Base-by-base conservation (phyloP, 257 asterid species). In the Cinchona pubescens region DNA sequence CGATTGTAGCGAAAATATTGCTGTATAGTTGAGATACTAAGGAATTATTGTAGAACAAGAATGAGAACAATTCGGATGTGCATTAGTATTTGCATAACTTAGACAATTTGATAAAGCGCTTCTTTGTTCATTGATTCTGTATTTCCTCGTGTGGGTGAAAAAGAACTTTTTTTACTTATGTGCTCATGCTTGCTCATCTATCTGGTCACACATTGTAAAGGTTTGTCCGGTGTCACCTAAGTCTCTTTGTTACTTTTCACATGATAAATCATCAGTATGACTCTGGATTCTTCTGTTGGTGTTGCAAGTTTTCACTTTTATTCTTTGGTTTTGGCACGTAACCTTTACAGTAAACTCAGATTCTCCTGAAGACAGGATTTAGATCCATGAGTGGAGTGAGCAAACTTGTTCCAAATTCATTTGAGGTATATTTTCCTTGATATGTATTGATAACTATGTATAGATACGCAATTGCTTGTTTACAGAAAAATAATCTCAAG, bases 351-450 rank as follows among this genome's bases (percentile, higher is more conserved):
- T 78, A 42, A 56, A 53, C 48, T 78, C 79, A 49, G 90, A 79
- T 62, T 69, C 77, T 76, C 73, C 84, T 34, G 80, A 84, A 77
- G 88, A 76, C 70, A 71, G 61, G n/a, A n/a, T n/a, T n/a, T 74
- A 67, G 75, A 60, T 61, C 86, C 67, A 35, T 83, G 51, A 85
- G 72, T n/a, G 76, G 74, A 61, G 86, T 77, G 56, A 86, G 85
- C 86, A 30, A 83, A 66, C 84, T 83, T 70, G 76, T 82, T 72
- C 95, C 87, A 38, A 92, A 75, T n/a, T 78, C 86, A 56, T 62
- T 63, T 53, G 93, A 92, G 90, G 97, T 86, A 56, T 56, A 68
- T 79, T 86, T 72, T 67, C 45, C 74, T 76, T 49, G 56, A 46
- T 65, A 55, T 56, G 73, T 15, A 29, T 0, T 38, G 15, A 6